A percentile compares a stretch with the other conserved stretches of the same genome.
Conservation (phyloP, 2,329 filamentous ascomycete genomes). For the Hymenoscyphus occultus region DNA sequence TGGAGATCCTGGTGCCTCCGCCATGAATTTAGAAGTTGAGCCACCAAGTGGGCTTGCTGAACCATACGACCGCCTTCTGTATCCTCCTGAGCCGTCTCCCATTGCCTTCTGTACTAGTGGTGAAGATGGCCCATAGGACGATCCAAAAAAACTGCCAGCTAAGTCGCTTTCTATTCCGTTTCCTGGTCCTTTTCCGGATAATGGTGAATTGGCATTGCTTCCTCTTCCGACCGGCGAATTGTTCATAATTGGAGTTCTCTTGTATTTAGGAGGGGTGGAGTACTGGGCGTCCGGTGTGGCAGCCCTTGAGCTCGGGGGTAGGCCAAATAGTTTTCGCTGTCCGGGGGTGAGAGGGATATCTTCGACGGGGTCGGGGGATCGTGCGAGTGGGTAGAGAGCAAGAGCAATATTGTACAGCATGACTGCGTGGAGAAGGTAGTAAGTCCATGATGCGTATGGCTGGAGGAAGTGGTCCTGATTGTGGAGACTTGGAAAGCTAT, state of each 20-base stretch:
- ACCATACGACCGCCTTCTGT: conserved; percentile 62
- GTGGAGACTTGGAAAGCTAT: conserved; percentile 33
- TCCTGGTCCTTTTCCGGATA: conserved; percentile 48
- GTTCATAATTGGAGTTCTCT: conserved; percentile 61
- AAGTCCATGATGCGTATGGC: conserved; percentile 36
- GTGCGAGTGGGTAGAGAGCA: conserved; percentile 70
- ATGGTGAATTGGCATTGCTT: conserved; percentile 53
- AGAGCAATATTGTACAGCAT: conserved; percentile 68
- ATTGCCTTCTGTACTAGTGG: conserved; percentile 68
- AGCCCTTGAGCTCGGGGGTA: conserved; percentile 62
- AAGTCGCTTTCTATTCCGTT: conserved; percentile 42
- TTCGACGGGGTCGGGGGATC: conserved; percentile 70
- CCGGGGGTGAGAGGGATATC: conserved; percentile 91
- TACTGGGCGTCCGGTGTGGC: conserved; percentile 70
- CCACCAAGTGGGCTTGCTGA: conserved; percentile 52
- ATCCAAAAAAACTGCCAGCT: conserved; percentile 38
- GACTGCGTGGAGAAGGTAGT: conserved; percentile 50
- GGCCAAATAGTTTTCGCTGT: conserved; percentile 79
- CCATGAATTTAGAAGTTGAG: conserved; percentile 42
- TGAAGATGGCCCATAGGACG: conserved; percentile 47
- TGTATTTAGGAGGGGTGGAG: conserved; percentile 84
- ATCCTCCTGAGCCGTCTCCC: conserved; percentile 42
- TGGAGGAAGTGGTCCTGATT: conserved; percentile 22
- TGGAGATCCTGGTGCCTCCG: conserved; percentile 62
- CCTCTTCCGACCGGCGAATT: conserved; percentile 55